A percentile compares a stretch with the other conserved stretches of the same genome.
These are phyloP conservation scores for Pulveroboletus frians DNA, from an alignment of 768 basidiomycete genomes.

Conservation along the genomic window DNA sequence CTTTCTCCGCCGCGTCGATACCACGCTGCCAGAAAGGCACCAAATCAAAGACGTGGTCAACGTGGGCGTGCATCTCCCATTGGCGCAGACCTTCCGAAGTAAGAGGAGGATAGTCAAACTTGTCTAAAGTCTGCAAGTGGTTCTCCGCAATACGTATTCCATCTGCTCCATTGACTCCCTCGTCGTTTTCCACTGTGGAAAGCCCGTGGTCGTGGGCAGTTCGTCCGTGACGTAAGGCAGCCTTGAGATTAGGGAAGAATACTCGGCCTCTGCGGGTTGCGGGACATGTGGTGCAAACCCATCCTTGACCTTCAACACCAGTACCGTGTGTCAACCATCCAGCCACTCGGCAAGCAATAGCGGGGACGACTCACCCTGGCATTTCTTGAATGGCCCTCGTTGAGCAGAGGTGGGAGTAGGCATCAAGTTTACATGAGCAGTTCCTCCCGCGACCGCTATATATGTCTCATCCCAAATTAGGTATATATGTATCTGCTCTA, in stretches of 20 bases:
- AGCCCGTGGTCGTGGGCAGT: constrained; percentile 16
- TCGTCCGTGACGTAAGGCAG: constrained; percentile 31
- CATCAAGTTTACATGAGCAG: constrained; percentile 17
- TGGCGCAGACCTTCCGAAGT: constrained; percentile 26
- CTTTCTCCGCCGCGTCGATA: constrained; percentile 43
- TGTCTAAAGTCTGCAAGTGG: constrained; percentile 12
- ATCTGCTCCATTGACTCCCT: not conserved
- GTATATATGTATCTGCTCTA: not conserved
- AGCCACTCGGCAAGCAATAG: not conserved
- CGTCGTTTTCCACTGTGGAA: constrained; percentile 2
- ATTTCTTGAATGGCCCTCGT: constrained; percentile 18
- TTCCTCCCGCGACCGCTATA: constrained; percentile 10
- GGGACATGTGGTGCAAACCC: constrained; percentile 33
- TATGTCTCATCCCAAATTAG: constrained; percentile 12
- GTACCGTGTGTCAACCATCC: not conserved
- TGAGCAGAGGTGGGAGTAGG: constrained; percentile 17
- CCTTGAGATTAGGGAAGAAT: constrained; percentile 23
- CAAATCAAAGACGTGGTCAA: constrained; percentile 46
- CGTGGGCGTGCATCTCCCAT: constrained; percentile 30
- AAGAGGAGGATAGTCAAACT: constrained; percentile 26
- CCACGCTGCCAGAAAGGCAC: constrained; percentile 52
- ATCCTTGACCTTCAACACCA: constrained; percentile 27
- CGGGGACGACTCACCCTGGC: constrained; percentile 14
- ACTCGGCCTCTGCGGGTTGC: constrained; percentile 14
- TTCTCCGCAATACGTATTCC: constrained; percentile 1